Evolutionary conservation across 345 rosid genomes (phyloP).

Genomic region (Boechera stricta): DNA sequence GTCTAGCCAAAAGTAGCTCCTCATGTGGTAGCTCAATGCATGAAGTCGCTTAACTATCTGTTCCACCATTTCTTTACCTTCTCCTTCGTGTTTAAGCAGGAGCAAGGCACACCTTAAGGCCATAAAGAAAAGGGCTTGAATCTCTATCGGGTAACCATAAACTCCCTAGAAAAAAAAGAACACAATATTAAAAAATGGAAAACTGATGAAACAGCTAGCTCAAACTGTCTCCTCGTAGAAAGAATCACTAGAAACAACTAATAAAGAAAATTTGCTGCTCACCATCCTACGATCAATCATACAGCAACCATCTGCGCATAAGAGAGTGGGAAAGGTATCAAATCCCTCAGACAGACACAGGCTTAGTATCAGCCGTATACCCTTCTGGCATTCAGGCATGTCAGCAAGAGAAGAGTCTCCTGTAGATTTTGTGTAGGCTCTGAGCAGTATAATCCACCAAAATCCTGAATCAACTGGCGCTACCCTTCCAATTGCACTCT

Average conservation of each 20-base stretch:
- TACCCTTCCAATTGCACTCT: constrained; percentile 97
- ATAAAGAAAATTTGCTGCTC: constrained; percentile 36
- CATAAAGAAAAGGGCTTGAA: constrained; percentile 96
- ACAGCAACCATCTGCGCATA: constrained; percentile 97
- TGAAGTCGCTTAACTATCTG: constrained; percentile 90
- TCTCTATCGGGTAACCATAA: constrained; percentile 96
- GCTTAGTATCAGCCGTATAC: constrained; percentile 88
- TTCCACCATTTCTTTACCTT: constrained; percentile 88
- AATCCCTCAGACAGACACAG: constrained; percentile 94
- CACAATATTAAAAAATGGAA: constrained; percentile 6
- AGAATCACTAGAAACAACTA: not conserved
- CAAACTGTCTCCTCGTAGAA: constrained; percentile 2
- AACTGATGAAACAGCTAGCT: constrained; percentile 12
- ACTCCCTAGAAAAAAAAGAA: constrained; percentile 66
- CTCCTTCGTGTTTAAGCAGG: constrained; percentile 82
- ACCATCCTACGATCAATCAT: constrained; percentile 99
- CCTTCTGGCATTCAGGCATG: constrained; percentile 93
- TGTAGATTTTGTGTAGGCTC: constrained; percentile 90
- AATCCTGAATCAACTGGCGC: constrained; percentile 98
- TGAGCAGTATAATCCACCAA: constrained; percentile 96
- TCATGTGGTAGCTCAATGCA: constrained; percentile 90
- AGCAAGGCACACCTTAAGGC: constrained; percentile 83
- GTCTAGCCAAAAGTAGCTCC: constrained; percentile 93
- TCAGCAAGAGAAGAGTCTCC: constrained; percentile 90
- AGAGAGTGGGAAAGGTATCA: constrained; percentile 95